Evolutionary conservation across 768 basidiomycete genomes (phyloP), one percentile per base, ranked within the genome.

Genomic region (Crepidotus variabilis): DNA sequence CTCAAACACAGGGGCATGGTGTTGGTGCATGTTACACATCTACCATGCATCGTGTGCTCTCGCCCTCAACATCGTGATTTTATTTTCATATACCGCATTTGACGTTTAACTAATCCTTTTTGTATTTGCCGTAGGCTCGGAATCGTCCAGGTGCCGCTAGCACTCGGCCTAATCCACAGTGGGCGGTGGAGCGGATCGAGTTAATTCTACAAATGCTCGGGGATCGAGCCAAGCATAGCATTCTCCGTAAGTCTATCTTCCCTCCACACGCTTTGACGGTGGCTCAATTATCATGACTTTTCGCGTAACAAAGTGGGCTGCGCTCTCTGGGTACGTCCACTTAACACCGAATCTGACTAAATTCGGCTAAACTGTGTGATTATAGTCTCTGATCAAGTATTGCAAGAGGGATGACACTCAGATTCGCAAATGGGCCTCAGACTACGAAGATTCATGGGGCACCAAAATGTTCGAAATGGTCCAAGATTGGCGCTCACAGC

Each of bases 1-100:
- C 62, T 86, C 87, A 14, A 90, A 89, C 62, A 80, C 80, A 24
- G 87, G 90, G 47, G 87, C 88, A 9, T 92, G 90, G 91, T 88
- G 86, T 62, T 93, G 82, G 71, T 88, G 82, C 60, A 77, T 78
- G 65, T 87, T 90, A 76, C 90, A 93, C 67, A 75, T 83, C 47
- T 74, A 87, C 59, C 82, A 92, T 61, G 87, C 86, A 43, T 86
- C 86, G 57, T 84, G 83, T 62, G 72, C 79, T 32, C 75, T 91
- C 53, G 85, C 82, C 18, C 66, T 92, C 36, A 79, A 81, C 61
- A 76, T 78, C 69, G 90, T 90, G 63, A 72, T 81, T 76, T 58
- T 50, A 55, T 55, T 55, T 61, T 55, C 47, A 56, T 51, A 53
- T 34, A 5, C 47, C 24, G 22, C 20, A 28, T 5, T 49, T 2